phyloP scores from a whole-genome alignment of 257 asterid genomes.

The Nicotiana tabacum region DNA sequence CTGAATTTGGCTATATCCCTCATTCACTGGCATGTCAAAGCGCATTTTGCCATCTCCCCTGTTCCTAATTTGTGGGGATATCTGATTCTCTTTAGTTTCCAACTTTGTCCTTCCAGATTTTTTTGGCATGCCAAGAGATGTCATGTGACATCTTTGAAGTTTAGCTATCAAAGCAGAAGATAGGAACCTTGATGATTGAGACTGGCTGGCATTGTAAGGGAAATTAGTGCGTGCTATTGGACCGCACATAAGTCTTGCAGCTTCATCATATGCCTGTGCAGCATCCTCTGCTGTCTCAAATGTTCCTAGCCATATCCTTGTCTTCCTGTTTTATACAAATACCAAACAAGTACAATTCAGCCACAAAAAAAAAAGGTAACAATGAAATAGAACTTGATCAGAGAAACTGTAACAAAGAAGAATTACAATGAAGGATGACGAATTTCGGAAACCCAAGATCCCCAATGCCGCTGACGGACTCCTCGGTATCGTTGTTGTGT shows the following conservation, averaged over 20 bases:
- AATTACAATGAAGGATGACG: slow-evolving; percentile 71
- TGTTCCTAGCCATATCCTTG: slow-evolving; percentile 76
- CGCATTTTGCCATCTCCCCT: slow-evolving; percentile 2
- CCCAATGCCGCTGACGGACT: slow-evolving; percentile 83
- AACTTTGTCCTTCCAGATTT: slow-evolving; percentile 7
- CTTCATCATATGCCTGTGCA: slow-evolving; percentile 77
- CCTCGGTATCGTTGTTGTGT: slow-evolving; percentile 65
- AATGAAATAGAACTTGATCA: background rate
- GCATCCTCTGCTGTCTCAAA: slow-evolving; percentile 80
- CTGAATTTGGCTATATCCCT: slow-evolving; percentile 2
- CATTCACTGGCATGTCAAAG: slow-evolving; percentile 1
- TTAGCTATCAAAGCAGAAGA: slow-evolving; percentile 58
- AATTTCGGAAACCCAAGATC: slow-evolving; percentile 88
- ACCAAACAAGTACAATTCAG: background rate
- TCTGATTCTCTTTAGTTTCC: background rate
- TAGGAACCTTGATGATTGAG: slow-evolving; percentile 29
- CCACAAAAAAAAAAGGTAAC: too few species aligned
- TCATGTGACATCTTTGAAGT: slow-evolving; percentile 56
- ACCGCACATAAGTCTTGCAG: slow-evolving; percentile 69
- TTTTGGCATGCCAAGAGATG: slow-evolving; percentile 43
- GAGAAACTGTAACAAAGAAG: background rate
- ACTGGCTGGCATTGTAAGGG: slow-evolving; percentile 29
- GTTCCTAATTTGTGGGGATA: background rate
- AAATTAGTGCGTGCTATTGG: slow-evolving; percentile 63
- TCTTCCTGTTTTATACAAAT: slow-evolving; percentile 40